Percentiles rank a stretch among this genome's conserved stretches.
These are phyloP conservation scores for Leccinum imitatum DNA, from an alignment of 768 basidiomycete species.

Conservation along the genomic window DNA sequence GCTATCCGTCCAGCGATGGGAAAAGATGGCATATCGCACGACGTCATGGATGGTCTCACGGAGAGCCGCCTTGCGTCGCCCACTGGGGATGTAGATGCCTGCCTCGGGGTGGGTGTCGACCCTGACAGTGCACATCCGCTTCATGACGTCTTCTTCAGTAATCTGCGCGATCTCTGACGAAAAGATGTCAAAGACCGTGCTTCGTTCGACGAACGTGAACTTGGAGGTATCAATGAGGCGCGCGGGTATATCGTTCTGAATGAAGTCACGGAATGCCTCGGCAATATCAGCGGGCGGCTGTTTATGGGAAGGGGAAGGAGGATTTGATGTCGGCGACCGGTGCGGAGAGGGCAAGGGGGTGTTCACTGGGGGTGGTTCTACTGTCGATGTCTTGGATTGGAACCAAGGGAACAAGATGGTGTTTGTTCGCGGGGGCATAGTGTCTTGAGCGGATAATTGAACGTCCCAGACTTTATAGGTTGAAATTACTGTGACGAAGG, in stretches of 20 bases:
- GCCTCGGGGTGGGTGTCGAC: constrained; percentile 10
- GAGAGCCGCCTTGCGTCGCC: constrained; percentile 13
- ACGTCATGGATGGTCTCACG: constrained; percentile 19
- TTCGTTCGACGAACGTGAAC: constrained; percentile 23
- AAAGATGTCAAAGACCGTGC: constrained; percentile 21
- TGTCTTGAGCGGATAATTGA: neutral
- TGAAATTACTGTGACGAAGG: no score
- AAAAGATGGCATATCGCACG: constrained; percentile 26
- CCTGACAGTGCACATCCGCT: neutral
- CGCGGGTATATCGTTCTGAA: constrained; percentile 26
- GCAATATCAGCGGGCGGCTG: neutral
- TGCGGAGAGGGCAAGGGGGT: neutral
- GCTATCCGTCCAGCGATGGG: constrained; percentile 23
- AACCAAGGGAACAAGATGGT: neutral
- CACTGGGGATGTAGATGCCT: constrained; percentile 10
- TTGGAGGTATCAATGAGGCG: constrained; percentile 27
- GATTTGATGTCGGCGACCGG: no score
- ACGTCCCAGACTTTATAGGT: no score
- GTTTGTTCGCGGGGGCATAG: neutral
- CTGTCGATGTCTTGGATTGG: neutral
- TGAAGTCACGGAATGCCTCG: constrained; percentile 18
- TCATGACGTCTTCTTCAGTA: constrained; percentile 17
- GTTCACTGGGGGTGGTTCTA: no score
- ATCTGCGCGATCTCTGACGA: constrained; percentile 13
- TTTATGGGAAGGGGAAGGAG: neutral